Percentiles rank a stretch among this genome's conserved stretches.
These are phyloP conservation scores for Pseudogymnoascus pannorum DNA, from an alignment of 2,329 filamentous ascomycete genomes.

Conservation along the genomic window DNA sequence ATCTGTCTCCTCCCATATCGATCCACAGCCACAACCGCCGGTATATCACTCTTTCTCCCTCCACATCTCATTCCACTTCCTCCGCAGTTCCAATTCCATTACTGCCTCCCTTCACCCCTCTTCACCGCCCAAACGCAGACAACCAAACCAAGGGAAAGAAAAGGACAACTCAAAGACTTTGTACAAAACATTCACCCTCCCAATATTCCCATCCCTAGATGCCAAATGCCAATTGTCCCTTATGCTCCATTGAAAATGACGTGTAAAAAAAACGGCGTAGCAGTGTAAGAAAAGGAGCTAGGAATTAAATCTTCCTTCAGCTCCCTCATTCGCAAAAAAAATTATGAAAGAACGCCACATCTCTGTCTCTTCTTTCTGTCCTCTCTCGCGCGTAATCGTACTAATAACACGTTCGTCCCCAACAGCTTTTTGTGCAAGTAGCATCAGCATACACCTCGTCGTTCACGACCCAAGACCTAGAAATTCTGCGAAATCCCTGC, in stretches of 20 bases:
- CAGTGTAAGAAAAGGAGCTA: too few species aligned
- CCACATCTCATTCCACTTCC: neutral
- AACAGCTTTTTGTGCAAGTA: too few species aligned
- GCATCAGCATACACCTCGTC: too few species aligned
- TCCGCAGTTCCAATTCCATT: neutral
- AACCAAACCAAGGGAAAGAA: too few species aligned
- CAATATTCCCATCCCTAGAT: neutral
- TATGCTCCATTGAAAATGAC: neutral
- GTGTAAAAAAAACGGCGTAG: neutral
- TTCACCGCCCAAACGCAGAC: too few species aligned
- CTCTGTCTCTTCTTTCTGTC: neutral
- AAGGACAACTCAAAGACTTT: too few species aligned
- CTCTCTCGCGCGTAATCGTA: neutral
- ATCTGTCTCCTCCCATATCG: neutral
- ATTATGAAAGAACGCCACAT: neutral
- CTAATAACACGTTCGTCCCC: neutral
- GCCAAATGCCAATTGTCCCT: neutral
- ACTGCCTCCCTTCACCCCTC: too few species aligned
- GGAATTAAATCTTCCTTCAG: too few species aligned
- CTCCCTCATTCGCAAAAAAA: neutral
- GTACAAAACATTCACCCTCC: neutral
- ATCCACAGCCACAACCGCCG: neutral
- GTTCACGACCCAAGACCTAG: slow-evolving; percentile 37
- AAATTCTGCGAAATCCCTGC: slow-evolving; percentile 97
- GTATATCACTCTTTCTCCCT: too few species aligned